Conservation (phyloP, 495 filamentous ascomycete species). For the Mytilinidion resinicola region DNA sequence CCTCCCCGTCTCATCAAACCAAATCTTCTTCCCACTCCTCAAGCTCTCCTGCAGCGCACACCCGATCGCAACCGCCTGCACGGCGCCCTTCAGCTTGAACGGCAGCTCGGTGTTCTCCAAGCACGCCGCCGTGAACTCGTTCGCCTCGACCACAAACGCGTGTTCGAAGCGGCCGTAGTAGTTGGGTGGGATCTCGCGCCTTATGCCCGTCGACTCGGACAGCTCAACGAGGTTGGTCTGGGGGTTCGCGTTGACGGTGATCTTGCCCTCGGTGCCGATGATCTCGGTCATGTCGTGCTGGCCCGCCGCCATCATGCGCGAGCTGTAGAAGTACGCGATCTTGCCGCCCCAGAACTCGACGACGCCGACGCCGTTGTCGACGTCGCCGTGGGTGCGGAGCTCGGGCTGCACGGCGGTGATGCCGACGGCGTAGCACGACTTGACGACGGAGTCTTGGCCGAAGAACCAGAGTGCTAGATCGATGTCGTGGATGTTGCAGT, state of each 20-base stretch:
- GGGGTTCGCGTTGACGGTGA: slow-evolving; percentile 53
- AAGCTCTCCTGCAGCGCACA: slow-evolving; percentile 55
- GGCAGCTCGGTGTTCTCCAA: slow-evolving; percentile 49
- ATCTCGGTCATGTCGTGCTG: slow-evolving; percentile 61
- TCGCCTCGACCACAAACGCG: slow-evolving; percentile 57
- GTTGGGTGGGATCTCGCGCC: slow-evolving; percentile 50
- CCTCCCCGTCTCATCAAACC: slow-evolving; percentile 45
- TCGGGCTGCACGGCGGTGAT: slow-evolving; percentile 56
- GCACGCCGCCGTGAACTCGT: slow-evolving; percentile 52
- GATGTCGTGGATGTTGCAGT: slow-evolving; percentile 46
- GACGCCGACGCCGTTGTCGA: slow-evolving; percentile 57
- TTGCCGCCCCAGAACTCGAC: slow-evolving; percentile 57
- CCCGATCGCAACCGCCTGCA: slow-evolving; percentile 56
- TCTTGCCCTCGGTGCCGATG: slow-evolving; percentile 56
- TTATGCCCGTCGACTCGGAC: slow-evolving; percentile 44
- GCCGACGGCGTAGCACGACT: slow-evolving; percentile 45
- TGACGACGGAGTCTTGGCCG: slow-evolving; percentile 29
- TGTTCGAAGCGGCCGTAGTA: slow-evolving; percentile 59
- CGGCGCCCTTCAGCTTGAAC: slow-evolving; percentile 48
- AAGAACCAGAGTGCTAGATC: slow-evolving; percentile 44
- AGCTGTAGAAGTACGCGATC: slow-evolving; percentile 56
- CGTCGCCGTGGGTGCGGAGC: slow-evolving; percentile 52
- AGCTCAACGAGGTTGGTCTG: slow-evolving; percentile 47
- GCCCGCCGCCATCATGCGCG: slow-evolving; percentile 58
- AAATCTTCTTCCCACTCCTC: slow-evolving; percentile 52